A percentile compares a stretch with the other conserved stretches of the same genome.
Evolutionary conservation across 1,139 yeast species (phyloP).

Genomic region (Nakaseomyces uthaithaninus): DNA sequence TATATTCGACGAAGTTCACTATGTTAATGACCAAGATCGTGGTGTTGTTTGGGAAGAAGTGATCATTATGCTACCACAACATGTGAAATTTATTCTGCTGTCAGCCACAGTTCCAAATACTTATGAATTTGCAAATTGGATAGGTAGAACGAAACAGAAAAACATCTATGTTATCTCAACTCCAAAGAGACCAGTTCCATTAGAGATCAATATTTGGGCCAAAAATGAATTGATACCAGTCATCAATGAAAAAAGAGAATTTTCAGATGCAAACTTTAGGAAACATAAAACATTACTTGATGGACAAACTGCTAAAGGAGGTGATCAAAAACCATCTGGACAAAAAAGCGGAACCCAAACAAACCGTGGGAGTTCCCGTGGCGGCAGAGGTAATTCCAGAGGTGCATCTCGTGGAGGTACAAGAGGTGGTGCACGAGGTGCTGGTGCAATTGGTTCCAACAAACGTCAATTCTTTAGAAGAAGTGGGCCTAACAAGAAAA

Average conservation of each 20-base stretch:
- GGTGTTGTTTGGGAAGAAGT: slow-evolving; percentile 99
- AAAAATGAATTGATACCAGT: slow-evolving; percentile 60
- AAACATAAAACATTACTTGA: slow-evolving; percentile 51
- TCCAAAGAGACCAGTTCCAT: slow-evolving; percentile 90
- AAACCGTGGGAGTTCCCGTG: slow-evolving; percentile 15
- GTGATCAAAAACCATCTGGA: slow-evolving; percentile 27
- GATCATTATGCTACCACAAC: slow-evolving; percentile 91
- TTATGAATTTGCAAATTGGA: slow-evolving; percentile 97
- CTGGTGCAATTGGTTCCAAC: slow-evolving; percentile 35
- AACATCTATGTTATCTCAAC: slow-evolving; percentile 94
- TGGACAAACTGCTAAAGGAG: slow-evolving; percentile 32
- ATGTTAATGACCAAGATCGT: slow-evolving; percentile 91
- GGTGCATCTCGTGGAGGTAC: slow-evolving; percentile 27
- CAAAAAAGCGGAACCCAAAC: slow-evolving; percentile 27
- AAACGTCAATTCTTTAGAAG: slow-evolving; percentile 37
- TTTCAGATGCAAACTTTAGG: slow-evolving; percentile 55
- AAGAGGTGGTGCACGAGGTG: slow-evolving; percentile 35
- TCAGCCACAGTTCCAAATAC: slow-evolving; percentile 98
- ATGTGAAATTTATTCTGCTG: slow-evolving; percentile 76
- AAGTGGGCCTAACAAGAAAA: slow-evolving; percentile 69
- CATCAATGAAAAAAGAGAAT: slow-evolving; percentile 64
- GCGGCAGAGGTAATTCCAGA: slow-evolving; percentile 33
- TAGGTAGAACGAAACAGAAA: slow-evolving; percentile 91
- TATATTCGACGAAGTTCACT: slow-evolving; percentile 95
- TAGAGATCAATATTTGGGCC: slow-evolving; percentile 82